Base-by-base conservation (phyloP, 257 asterid species). In the Penstemon eatonii region DNA sequence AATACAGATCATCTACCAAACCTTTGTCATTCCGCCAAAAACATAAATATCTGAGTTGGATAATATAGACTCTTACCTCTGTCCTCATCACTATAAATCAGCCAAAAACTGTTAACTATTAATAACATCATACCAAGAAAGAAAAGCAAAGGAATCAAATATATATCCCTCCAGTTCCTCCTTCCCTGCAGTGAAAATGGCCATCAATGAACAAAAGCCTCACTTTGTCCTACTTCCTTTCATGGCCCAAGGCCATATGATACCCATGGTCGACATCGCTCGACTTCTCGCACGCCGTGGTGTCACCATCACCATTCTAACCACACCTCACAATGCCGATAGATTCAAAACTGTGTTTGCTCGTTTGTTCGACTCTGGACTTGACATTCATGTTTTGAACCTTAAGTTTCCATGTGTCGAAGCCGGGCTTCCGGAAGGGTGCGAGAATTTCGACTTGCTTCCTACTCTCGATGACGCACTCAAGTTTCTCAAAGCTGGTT, bases 231-330 rank as follows among this genome's bases (percentile, higher is more conserved):
- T 88, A 53, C 60, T 88, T 11, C 96, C 96, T 8, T 72, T 81
- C 73, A 13, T 86, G 85, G 86, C 89, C n/a, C 91, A 79, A 56
- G 93, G 96, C 71, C 93, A 86, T 69, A 41, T 78, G 72, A 73
- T 86, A 13, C 91, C 93, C 38, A 80, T 80, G 84, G 59, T 83
- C n/a, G 96, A 87, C 72, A 81, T 89, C 0, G 87, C 88, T 63
- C 68, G 76, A 66, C 42, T 82, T 43, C 79, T 88, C 3, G 89
- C 91, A 0, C 70, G 51, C 4, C 81, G 75, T 0, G 91, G 88
- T 3, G 79, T 66, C 3, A 25, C 9, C 1, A 59, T 84, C 68
- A 81, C 89, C 46, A 37, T 88, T 5, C 40, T 85, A 7, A 36
- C 72, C 43, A 82, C 90, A 9, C 86, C 87, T 5, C 52, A 52